These are phyloP conservation scores for Myxozyma monticola DNA, from an alignment of 805 yeast genomes.

Conservation along the genomic window DNA sequence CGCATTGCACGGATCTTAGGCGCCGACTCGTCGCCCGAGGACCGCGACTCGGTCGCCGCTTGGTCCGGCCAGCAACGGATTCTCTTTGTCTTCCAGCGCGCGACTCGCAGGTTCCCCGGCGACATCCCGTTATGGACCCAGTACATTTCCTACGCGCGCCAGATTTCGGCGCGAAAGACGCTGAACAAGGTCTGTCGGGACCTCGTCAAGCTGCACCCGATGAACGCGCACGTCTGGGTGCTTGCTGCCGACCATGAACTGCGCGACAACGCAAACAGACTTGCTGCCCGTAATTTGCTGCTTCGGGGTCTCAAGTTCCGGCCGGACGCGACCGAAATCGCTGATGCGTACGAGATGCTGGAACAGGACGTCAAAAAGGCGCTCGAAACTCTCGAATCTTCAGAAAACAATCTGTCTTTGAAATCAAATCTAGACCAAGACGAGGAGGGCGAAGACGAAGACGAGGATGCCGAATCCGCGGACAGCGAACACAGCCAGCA, in stretches of 20 bases:
- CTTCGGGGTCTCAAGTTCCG: constrained; percentile 86
- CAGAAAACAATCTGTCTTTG: not conserved
- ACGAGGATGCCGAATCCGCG: not conserved
- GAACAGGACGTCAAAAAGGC: constrained; percentile 45
- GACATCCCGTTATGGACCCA: constrained; percentile 76
- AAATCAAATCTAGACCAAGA: not conserved
- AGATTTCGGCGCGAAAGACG: constrained; percentile 37
- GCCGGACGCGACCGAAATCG: constrained; percentile 65
- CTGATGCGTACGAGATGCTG: constrained; percentile 84
- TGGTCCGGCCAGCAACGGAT: constrained; percentile 85
- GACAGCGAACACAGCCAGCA: not conserved
- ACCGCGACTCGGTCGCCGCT: constrained; percentile 66
- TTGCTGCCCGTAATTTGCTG: constrained; percentile 81
- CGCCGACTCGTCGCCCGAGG: constrained; percentile 15
- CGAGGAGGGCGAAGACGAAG: constrained; percentile 1
- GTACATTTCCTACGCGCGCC: constrained; percentile 58
- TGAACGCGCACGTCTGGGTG: constrained; percentile 86
- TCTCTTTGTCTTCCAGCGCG: constrained; percentile 79
- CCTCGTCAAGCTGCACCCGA: constrained; percentile 72
- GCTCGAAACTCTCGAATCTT: constrained; percentile 2
- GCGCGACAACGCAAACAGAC: constrained; percentile 82
- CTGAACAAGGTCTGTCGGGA: constrained; percentile 53
- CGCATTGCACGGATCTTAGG: constrained; percentile 62
- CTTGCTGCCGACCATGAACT: constrained; percentile 93
- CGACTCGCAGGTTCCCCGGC: constrained; percentile 74